Percentiles rank a stretch among this genome's conserved stretches.
Conservation (phyloP, 176 grass and related monocot species). For the Ampelocalamus luodianensis region DNA sequence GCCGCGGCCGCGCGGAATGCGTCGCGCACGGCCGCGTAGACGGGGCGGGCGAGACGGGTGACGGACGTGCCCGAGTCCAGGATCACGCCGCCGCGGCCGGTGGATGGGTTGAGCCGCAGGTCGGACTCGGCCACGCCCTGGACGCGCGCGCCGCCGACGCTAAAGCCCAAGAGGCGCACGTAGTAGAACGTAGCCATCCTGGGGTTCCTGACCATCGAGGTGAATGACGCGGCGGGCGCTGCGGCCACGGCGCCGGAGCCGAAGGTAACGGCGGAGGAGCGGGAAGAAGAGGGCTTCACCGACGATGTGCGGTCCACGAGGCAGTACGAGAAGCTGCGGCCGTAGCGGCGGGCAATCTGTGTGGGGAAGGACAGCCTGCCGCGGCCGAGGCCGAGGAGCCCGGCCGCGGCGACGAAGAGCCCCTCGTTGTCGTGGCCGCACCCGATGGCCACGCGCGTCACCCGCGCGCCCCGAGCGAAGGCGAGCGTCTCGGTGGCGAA, state of each 20-base stretch:
- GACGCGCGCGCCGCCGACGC: slow-evolving; percentile 48
- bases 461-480: slow-evolving; percentile 49
- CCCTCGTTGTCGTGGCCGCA: slow-evolving; percentile 72
- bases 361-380: slow-evolving; percentile 16
- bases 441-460: slow-evolving; percentile 40
- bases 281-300: background rate
- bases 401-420: slow-evolving; percentile 59
- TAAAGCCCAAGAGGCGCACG: slow-evolving; percentile 43
- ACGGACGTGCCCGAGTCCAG: slow-evolving; percentile 55
- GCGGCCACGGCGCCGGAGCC: slow-evolving; percentile 38
- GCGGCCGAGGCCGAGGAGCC: slow-evolving; percentile 58
- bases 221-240: slow-evolving; percentile 28
- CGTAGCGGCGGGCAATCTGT: too few species aligned
- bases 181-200: slow-evolving; percentile 56
- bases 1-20: slow-evolving; percentile 36
- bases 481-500: slow-evolving; percentile 61
- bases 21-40: slow-evolving; percentile 33
- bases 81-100: slow-evolving; percentile 55
- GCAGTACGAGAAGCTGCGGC: slow-evolving; percentile 49
- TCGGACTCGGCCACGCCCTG: slow-evolving; percentile 23
- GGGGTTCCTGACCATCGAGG: slow-evolving; percentile 48
- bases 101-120: slow-evolving; percentile 43
- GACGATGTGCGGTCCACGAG: slow-evolving; percentile 44
- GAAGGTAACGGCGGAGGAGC: background rate
- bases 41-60: background rate